A percentile compares a stretch with the other conserved stretches of the same genome.
These are phyloP conservation scores for Aspergillus asperescens DNA, from an alignment of 495 filamentous ascomycete genomes.

Conservation along the genomic window DNA sequence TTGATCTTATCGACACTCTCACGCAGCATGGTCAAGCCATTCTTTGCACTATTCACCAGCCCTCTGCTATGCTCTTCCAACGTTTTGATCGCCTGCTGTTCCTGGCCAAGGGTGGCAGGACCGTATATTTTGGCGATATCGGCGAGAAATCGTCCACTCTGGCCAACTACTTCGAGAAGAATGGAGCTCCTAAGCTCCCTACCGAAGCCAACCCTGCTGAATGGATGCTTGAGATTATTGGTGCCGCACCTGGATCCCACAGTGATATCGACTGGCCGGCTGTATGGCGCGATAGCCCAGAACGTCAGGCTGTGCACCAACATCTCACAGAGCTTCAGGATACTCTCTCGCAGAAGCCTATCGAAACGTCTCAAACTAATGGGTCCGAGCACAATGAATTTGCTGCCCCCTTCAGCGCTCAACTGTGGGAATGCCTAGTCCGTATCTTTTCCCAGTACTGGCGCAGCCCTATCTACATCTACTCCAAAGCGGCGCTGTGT, in stretches of 20 bases:
- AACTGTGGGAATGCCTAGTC: constrained; percentile 47
- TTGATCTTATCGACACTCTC: constrained; percentile 77
- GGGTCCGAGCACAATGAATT: constrained; percentile 41
- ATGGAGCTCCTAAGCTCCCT: constrained; percentile 67
- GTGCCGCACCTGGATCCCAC: constrained; percentile 76
- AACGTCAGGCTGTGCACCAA: constrained; percentile 59
- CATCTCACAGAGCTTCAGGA: constrained; percentile 66
- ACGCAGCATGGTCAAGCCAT: constrained; percentile 87
- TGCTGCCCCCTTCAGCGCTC: constrained; percentile 49
- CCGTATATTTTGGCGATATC: constrained; percentile 89
- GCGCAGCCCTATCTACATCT: constrained; percentile 56
- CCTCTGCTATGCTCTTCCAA: constrained; percentile 90
- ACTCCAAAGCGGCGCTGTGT: constrained; percentile 54
- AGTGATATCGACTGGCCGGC: constrained; percentile 78
- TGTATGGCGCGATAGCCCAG: constrained; percentile 71
- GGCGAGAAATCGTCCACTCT: constrained; percentile 71
- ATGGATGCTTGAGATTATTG: constrained; percentile 94
- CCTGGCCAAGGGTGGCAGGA: constrained; percentile 72
- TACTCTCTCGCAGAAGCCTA: constrained; percentile 46
- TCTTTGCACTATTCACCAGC: constrained; percentile 95
- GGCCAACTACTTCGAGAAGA: constrained; percentile 73
- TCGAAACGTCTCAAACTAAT: constrained; percentile 28
- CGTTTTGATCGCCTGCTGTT: constrained; percentile 88
- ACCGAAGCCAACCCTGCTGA: constrained; percentile 80
- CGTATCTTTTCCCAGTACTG: constrained; percentile 56